Base-by-base conservation (phyloP, 2,329 filamentous ascomycete species). In the Eutypa lata region DNA sequence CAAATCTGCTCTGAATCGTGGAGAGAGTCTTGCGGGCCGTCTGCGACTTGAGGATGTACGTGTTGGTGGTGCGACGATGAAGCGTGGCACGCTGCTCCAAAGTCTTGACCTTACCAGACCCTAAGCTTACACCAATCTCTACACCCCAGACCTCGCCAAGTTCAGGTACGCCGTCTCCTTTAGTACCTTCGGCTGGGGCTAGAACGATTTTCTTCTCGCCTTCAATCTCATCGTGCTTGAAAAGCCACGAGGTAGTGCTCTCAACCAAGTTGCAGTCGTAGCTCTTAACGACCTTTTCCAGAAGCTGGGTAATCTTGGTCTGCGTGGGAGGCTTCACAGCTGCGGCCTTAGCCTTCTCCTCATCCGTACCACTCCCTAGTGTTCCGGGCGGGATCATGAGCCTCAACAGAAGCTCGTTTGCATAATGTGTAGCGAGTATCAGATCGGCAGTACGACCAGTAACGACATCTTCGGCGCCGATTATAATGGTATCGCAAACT, bases 191-290 rank as follows among this genome's bases (percentile, higher is more conserved):
- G 49, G 86, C 83, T 33, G 91, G 89, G 22, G 91, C 83, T 53
- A 99, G 79, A 61, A 99, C 94, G 68, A 99, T 96, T 85, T 97
- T 97, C 87, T 97, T 97, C 80, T 88, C 71, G 66, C 90, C 89
- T 79, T 99, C 94, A 60, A 99, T 97, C 75, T 99, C 94, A 75
- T 97, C 96, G 72, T 90, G 89, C 69, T 91, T 91, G 71, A 99
- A 97, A 56, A 91, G 76, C 92, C 94, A 99, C 68, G 90, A 96
- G 43, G 94, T 99, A 58, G 94, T 99, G 81, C 92, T 96, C 83
- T 99, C 94, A 52, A 99, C 91, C 24, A 97, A 77, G 72, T 87
- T 95, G 81, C 89, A 92, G 57, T 90, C 92, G 74, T 95, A 99
- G 64, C 84, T 81, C 78, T 95, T 91, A 69, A 87, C 89, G 45